Evolutionary conservation across 139 green algal genomes (phyloP).

Genomic region (Diplosphaera chodatii): DNA sequence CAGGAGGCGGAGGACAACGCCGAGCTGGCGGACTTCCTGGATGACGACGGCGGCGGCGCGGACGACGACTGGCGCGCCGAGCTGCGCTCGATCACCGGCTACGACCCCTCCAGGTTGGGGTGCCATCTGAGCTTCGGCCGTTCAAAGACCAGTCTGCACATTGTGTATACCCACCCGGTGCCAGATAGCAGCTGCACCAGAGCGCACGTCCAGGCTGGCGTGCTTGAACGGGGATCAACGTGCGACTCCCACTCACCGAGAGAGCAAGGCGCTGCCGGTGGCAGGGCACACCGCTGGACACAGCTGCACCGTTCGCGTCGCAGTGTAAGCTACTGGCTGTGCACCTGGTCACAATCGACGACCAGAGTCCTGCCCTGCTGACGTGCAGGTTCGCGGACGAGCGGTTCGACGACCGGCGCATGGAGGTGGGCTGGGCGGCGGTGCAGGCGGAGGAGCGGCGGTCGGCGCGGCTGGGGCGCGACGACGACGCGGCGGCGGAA

Average conservation of each 20-base stretch:
- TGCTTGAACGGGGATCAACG: too few species aligned
- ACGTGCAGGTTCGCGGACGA: slow-evolving; percentile 12
- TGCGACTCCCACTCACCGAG: too few species aligned
- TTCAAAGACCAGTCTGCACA: too few species aligned
- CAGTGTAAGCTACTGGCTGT: neutral
- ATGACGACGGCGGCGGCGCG: slow-evolving; percentile 3
- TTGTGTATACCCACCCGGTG: too few species aligned
- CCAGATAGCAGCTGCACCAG: too few species aligned
- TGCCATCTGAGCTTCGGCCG: too few species aligned
- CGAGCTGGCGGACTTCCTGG: slow-evolving; percentile 1
- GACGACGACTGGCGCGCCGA: slow-evolving; percentile 2
- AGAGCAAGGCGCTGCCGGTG: too few species aligned
- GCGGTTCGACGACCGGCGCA: slow-evolving; percentile 5
- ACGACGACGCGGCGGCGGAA: slow-evolving; percentile 7
- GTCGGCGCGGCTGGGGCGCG: slow-evolving; percentile 3
- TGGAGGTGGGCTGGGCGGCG: slow-evolving; percentile 7
- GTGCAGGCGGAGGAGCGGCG: slow-evolving; percentile 13
- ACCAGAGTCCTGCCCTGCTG: too few species aligned
- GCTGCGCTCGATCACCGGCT: slow-evolving; percentile 8
- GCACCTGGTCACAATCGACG: neutral
- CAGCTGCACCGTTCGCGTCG: neutral
- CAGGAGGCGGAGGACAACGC: slow-evolving; percentile 6
- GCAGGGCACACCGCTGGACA: too few species aligned
- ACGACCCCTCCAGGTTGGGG: slow-evolving; percentile 5
- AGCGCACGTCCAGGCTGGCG: too few species aligned